These are phyloP conservation scores for Komagataea norvegica DNA, from an alignment of 1,139 yeast species.

Conservation along the genomic window DNA sequence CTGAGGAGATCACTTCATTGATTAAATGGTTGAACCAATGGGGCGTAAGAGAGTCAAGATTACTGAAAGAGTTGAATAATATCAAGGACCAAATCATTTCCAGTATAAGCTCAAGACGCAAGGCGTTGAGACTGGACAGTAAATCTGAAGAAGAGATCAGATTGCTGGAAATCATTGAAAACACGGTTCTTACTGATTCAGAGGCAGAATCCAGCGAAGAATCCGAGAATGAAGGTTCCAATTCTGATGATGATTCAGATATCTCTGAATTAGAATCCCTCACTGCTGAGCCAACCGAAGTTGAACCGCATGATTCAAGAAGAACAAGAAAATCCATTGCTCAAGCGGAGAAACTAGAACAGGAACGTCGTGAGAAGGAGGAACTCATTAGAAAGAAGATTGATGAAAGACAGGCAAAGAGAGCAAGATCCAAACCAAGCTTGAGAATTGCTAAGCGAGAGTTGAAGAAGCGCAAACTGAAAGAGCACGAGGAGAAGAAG, in stretches of 20 bases:
- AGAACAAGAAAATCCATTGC: conserved; percentile 28
- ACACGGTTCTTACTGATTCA: conserved; percentile 32
- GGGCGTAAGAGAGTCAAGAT: conserved; percentile 70
- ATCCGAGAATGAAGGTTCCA: conserved; percentile 19
- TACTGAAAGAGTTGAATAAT: conserved; percentile 56
- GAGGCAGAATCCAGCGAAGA: conserved; percentile 30
- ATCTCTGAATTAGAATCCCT: conserved; percentile 6
- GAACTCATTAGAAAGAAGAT: conserved; percentile 21
- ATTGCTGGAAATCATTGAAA: conserved; percentile 36
- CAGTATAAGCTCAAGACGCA: conserved; percentile 58
- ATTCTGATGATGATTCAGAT: conserved; percentile 8
- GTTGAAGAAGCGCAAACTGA: conserved; percentile 27
- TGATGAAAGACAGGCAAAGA: conserved; percentile 27
- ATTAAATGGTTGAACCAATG: conserved; percentile 66
- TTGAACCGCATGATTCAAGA: conserved; percentile 15
- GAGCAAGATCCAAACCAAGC: conserved; percentile 28
- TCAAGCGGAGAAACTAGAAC: conserved; percentile 19
- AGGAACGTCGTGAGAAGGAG: conserved; percentile 19
- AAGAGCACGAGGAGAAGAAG: conserved; percentile 34
- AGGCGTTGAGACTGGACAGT: conserved; percentile 42
- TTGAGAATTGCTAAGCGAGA: conserved; percentile 31
- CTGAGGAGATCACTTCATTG: conserved; percentile 54
- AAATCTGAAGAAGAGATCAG: conserved; percentile 40
- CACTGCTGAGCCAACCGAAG: conserved; percentile 7
- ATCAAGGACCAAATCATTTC: conserved; percentile 51